phyloP scores from a whole-genome alignment of 768 basidiomycete genomes.

The Rhizopogon sp. region DNA sequence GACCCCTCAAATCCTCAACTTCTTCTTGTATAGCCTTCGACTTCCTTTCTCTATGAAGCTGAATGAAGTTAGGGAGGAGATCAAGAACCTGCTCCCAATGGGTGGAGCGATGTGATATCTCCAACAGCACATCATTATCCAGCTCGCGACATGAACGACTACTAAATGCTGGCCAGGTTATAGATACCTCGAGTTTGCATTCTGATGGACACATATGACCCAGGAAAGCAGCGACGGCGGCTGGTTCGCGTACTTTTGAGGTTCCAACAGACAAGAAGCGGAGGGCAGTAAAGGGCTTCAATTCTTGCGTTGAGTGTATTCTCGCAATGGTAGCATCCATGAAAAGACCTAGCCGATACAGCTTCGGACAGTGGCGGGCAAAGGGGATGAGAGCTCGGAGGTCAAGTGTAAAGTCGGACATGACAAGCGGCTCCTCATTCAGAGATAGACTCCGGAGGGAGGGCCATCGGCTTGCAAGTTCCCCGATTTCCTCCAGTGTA shows the following conservation, averaged over 20 bases:
- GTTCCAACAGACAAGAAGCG: slow-evolving; percentile 41
- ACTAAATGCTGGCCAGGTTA: slow-evolving; percentile 39
- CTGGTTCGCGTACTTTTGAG: slow-evolving; percentile 40
- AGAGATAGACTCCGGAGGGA: slow-evolving; percentile 37
- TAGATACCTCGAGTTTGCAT: slow-evolving; percentile 39
- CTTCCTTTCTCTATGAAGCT: slow-evolving; percentile 33
- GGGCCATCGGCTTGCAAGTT: slow-evolving; percentile 41
- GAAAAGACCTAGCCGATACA: slow-evolving; percentile 32
- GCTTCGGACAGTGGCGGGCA: slow-evolving; percentile 22
- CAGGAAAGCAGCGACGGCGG: slow-evolving; percentile 47
- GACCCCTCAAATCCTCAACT: slow-evolving; percentile 44
- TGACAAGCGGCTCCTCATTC: slow-evolving; percentile 40
- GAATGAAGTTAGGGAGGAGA: slow-evolving; percentile 39
- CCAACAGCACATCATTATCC: background rate
- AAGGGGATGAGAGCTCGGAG: slow-evolving; percentile 35
- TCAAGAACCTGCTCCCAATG: slow-evolving; percentile 32
- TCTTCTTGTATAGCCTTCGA: slow-evolving; percentile 35
- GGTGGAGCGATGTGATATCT: slow-evolving; percentile 18
- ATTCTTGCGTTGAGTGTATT: slow-evolving; percentile 3
- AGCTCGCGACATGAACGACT: slow-evolving; percentile 9
- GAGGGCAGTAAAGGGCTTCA: slow-evolving; percentile 18
- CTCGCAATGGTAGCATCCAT: slow-evolving; percentile 15
- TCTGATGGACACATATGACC: slow-evolving; percentile 44
- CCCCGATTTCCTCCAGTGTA: slow-evolving; percentile 36
- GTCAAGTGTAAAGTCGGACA: slow-evolving; percentile 23